Base-by-base conservation (phyloP, 2,329 filamentous ascomycete genomes). In the Hawksworthiomyces lignivorus region DNA sequence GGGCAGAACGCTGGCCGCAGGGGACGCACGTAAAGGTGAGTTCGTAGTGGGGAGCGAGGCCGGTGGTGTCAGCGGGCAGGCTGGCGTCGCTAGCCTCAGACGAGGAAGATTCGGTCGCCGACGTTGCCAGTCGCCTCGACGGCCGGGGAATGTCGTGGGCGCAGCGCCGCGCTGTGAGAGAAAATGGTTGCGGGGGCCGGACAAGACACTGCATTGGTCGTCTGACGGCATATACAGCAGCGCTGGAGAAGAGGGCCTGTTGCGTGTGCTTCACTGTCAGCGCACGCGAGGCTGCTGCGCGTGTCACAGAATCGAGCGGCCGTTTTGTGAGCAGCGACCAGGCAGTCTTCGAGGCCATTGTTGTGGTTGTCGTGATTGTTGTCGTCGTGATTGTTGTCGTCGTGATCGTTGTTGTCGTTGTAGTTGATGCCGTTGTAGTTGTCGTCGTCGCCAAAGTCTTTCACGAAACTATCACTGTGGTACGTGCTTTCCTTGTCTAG, bases 21-120 rank as follows among this genome's bases (percentile, higher is more conserved):
- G 86, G 87, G 45, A 84, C 81, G 73, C 92, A 98, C 52, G 92
- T 98, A 61, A 98, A 96, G 37, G 81, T 85, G 50, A 98, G 73
- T 52, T 87, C 75, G 65, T 97, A 98, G 44, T 85, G 78, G 2
- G 87, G 87, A 54, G 50, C 59, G 29, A 58, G 54, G 39, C 61
- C 57, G 49, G 52, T 57, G 33, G 51, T 41, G 26, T 54, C 55
- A 45, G 32, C 34, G 42, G n/a, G n/a, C n/a, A n/a, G n/a, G n/a
- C n/a, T n/a, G n/a, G n/a, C n/a, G n/a, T n/a, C n/a, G n/a, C n/a
- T n/a, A n/a, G n/a, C n/a, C n/a, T n/a, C n/a, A n/a, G n/a, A n/a
- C n/a, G n/a, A n/a, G n/a, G n/a, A n/a, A n/a, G n/a, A n/a, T n/a
- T n/a, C 27, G 34, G 28, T 12, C 19, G 41, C 26, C 17, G 12